Base-by-base conservation (phyloP, 2,329 filamentous ascomycete genomes). In the Ascochyta viciae-villosae region DNA sequence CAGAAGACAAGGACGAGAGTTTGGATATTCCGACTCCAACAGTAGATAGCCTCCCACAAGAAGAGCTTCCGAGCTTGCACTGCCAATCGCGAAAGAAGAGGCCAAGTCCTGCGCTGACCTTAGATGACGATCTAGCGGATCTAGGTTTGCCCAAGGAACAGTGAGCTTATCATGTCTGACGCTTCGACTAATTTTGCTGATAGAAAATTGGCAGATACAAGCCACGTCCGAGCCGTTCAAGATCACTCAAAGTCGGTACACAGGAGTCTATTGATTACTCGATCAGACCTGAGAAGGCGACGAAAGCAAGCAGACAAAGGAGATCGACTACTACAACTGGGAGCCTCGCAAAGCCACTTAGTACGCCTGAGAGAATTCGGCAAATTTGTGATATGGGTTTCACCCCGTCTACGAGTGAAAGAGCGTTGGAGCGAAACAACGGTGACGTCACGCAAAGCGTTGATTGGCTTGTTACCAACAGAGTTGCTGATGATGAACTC, bases 381-480 rank as follows among this genome's bases (percentile, higher is more conserved):
- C 67, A 70, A 39, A 74, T 74, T 7, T 73, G 70, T 31, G 72
- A 72, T 4, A 75, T 75, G 71, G 72, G 72, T 2, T 75, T 75
- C 45, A 72, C 71, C 15, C 72, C 72, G 31, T 59, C 57, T 9
- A 72, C 66, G 1, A 73, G 68, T 19, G 54, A 64, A 37, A 60
- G 37, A 37, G 72, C 69, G 12, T 47, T 74, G 2, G 57, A 60
- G 37, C 55, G 63, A 31, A 69, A 72, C 31, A 62, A 65, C 52
- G 67, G 68, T 51, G 65, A 75, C 57, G 62, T 75, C 50, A 64
- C 60, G 19, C 63, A 61, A 40, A 66, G 68, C 15, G 57, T 75
- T 27, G 62, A 74, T 45, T 74, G 72, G 72, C 60, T 75, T 23
- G 56, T 74, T 43, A 61, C 53, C 31, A 72, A 70, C 46, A 55